A percentile compares a stretch with the other conserved stretches of the same genome.
These are phyloP conservation scores for Lachnellula willkommii DNA, from an alignment of 2,329 filamentous ascomycete species.

Conservation along the genomic window DNA sequence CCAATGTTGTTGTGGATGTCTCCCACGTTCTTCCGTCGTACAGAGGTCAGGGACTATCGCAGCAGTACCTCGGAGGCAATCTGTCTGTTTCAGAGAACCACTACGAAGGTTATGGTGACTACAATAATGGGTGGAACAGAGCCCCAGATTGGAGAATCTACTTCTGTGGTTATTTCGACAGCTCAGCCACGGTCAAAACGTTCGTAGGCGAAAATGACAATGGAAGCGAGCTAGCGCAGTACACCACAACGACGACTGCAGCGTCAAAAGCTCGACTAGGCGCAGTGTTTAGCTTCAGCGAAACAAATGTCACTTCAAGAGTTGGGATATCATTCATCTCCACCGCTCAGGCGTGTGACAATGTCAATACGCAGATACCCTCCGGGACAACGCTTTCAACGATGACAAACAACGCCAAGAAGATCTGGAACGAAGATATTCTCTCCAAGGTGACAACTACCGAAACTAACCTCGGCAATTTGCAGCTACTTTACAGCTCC, in stretches of 20 bases:
- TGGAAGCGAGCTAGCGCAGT: conserved; percentile 3
- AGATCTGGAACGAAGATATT: conserved; percentile 56
- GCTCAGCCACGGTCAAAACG: conserved; percentile 37
- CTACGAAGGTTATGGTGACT: conserved; percentile 57
- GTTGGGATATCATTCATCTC: neutral
- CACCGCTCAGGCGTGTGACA: neutral
- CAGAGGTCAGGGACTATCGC: conserved; percentile 52
- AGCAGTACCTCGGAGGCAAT: conserved; percentile 54
- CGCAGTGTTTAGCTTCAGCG: conserved; percentile 39
- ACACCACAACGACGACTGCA: neutral
- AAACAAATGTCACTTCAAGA: neutral
- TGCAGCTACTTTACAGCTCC: conserved; percentile 60
- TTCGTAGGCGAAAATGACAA: conserved; percentile 36
- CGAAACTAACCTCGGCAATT: conserved; percentile 48
- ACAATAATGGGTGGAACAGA: conserved; percentile 63
- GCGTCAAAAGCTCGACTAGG: conserved; percentile 8
- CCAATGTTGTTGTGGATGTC: conserved; percentile 53
- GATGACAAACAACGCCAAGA: conserved; percentile 40
- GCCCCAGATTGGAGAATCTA: conserved; percentile 57
- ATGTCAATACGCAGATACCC: conserved; percentile 35
- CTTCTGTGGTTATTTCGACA: conserved; percentile 58
- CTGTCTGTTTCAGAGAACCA: conserved; percentile 46
- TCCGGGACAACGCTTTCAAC: conserved; percentile 38
- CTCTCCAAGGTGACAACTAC: conserved; percentile 59
- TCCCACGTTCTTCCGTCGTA: conserved; percentile 59